Percentiles rank a stretch among this genome's conserved stretches.
These are phyloP conservation scores for Vaccinium corymbosum DNA, from an alignment of 148 eudicot species.

Conservation along the genomic window DNA sequence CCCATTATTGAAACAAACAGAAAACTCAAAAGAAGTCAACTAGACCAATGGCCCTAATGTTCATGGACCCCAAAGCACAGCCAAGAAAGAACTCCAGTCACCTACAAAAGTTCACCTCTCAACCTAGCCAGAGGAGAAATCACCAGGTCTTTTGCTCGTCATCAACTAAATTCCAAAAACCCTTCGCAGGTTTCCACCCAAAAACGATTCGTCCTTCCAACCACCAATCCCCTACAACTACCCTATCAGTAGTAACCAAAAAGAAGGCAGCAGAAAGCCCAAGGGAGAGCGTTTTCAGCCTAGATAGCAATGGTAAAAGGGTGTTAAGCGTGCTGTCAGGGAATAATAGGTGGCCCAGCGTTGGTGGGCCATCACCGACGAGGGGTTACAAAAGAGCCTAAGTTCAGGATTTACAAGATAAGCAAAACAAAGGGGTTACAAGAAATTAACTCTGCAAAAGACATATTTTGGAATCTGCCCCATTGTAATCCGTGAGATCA, in stretches of 20 bases:
- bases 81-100: constrained; percentile 34
- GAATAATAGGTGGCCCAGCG: too few relatives aligned
- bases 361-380: too few relatives aligned
- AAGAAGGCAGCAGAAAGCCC: constrained; percentile 53
- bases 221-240: constrained; percentile 48
- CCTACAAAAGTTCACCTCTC: constrained; percentile 18
- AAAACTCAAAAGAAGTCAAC: constrained; percentile 80
- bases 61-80: constrained; percentile 52
- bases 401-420: too few relatives aligned
- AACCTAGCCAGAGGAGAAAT: constrained; percentile 31
- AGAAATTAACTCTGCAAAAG: too few relatives aligned
- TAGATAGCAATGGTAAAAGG: constrained; percentile 15
- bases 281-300: constrained; percentile 35
- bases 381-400: too few relatives aligned
- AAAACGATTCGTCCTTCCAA: constrained; percentile 33
- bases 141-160: constrained; percentile 52
- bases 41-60: constrained; percentile 53
- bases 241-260: constrained; percentile 28
- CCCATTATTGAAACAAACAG: constrained; percentile 37
- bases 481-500: too few relatives aligned
- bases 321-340: too few relatives aligned
- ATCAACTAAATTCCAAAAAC: constrained; percentile 41
- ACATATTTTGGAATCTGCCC: too few relatives aligned
- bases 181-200: constrained; percentile 27
- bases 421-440: too few relatives aligned